phyloP scores from a whole-genome alignment of 2,329 filamentous ascomycete genomes.

The Fusarium mexicanum region DNA sequence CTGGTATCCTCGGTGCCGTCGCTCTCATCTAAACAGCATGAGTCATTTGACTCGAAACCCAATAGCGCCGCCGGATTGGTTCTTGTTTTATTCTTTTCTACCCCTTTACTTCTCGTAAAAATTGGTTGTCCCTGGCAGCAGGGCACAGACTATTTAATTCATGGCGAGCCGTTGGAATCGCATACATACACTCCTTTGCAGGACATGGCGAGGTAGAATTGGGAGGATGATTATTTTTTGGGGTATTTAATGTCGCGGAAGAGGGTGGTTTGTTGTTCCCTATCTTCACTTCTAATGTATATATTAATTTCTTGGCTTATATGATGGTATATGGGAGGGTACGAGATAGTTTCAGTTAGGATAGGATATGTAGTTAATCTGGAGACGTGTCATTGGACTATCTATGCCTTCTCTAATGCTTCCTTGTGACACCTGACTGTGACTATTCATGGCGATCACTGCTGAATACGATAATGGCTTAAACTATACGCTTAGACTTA shows the following conservation, averaged over 20 bases:
- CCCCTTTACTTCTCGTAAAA: slow-evolving; percentile 23
- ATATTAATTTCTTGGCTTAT: slow-evolving; percentile 13
- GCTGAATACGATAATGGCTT: not conserved
- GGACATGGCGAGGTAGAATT: slow-evolving; percentile 7
- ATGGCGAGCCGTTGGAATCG: slow-evolving; percentile 6
- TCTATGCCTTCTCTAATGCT: not conserved
- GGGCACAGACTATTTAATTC: slow-evolving; percentile 27
- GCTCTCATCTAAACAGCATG: slow-evolving; percentile 47
- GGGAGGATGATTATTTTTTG: slow-evolving; percentile 4
- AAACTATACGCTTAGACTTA: not conserved
- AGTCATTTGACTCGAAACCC: not conserved
- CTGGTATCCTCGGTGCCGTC: slow-evolving; percentile 51
- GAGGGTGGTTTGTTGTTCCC: slow-evolving; percentile 2
- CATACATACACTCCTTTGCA: slow-evolving; percentile 27
- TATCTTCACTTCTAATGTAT: slow-evolving; percentile 29
- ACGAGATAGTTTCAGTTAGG: not conserved
- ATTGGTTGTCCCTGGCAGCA: slow-evolving; percentile 5
- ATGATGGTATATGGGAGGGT: not conserved
- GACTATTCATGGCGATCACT: not conserved
- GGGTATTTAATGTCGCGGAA: slow-evolving; percentile 24
- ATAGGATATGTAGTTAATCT: slow-evolving; percentile 36
- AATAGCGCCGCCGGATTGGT: slow-evolving; percentile 17
- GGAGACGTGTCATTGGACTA: slow-evolving; percentile 19
- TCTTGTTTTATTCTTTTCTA: slow-evolving; percentile 9
- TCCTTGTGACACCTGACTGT: not conserved